Evolutionary conservation across 495 filamentous ascomycete genomes (phyloP), one percentile per base, ranked within the genome.

Genomic region (Thozetella sp.): DNA sequence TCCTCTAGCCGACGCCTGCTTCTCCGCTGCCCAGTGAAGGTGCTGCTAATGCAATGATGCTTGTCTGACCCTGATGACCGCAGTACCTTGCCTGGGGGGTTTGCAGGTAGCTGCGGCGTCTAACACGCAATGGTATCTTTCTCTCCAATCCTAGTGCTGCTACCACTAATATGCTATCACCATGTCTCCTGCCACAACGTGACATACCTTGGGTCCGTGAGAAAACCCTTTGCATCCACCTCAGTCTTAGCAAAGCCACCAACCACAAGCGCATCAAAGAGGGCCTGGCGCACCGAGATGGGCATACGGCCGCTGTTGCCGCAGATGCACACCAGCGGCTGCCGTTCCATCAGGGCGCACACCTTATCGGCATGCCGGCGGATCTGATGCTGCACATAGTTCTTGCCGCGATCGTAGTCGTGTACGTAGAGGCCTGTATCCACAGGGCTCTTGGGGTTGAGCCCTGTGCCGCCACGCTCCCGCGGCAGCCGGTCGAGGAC

Each of bases 311-410:
- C 91, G 0, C 87, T 87, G 24, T 86, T 93, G 4, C 95, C 95
- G 71, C 95, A 98, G 12, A 99, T 82, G 72, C 86, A 91, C 2
- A 83, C 65, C 4, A 75, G 58, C 13, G 72, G 69, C 2, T 65
- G 55, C 23, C 54, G 59, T 0, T 54, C 51, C 43, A 97, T 67
- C 25, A 87, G 67, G 2, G 81, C 66, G 64, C 82, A 88, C 3
- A 97, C 81, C 25, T 80, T 62, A 10, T 59, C 43, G 0, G 79
- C 82, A 19, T 92, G 74, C 65, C 86, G 73, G 0, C 87, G 82
- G 50, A 99, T 84, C 2, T 88, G 75, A 71, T 97, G 86, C 67
- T 99, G 95, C 11, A 99, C 94, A 66, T 99, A 99, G 25, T 97
- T 97, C 59, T 86, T 77, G 26, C 72, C 70, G 10, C 69, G 66